phyloP scores from a whole-genome alignment of 164 flowering plant genomes.

The Aristolochia contorta region DNA sequence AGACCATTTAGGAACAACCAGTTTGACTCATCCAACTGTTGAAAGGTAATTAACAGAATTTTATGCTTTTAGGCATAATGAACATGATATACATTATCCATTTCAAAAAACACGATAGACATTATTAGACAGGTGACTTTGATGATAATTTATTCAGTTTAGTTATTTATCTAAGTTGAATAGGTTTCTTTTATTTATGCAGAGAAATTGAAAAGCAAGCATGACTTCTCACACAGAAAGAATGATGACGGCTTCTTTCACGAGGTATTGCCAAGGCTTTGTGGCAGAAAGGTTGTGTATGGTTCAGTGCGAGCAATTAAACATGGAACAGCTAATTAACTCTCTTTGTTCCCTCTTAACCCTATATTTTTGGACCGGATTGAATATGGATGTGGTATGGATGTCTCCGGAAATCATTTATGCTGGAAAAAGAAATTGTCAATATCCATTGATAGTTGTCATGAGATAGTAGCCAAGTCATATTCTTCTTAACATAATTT shows the following conservation, averaged over 20 bases:
- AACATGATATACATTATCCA: too few relatives aligned
- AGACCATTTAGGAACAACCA: too few relatives aligned
- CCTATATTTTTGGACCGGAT: neutral
- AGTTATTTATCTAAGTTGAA: neutral
- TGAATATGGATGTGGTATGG: neutral
- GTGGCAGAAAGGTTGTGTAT: neutral
- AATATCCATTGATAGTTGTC: too few relatives aligned
- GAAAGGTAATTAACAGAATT: too few relatives aligned
- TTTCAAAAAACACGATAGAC: too few relatives aligned
- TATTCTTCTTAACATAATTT: too few relatives aligned
- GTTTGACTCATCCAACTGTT: too few relatives aligned
- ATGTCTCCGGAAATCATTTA: too few relatives aligned
- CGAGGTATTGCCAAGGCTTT: slow-evolving; percentile 39
- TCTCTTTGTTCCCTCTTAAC: neutral
- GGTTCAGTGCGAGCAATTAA: neutral
- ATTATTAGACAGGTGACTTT: neutral
- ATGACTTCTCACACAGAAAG: slow-evolving; percentile 26
- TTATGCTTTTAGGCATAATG: too few relatives aligned
- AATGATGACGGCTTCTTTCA: slow-evolving; percentile 41
- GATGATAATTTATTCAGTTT: neutral
- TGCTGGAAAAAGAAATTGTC: too few relatives aligned
- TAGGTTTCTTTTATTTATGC: slow-evolving; percentile 15
- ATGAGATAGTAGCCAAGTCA: too few relatives aligned
- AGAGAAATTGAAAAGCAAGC: slow-evolving; percentile 44
- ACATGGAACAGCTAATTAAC: neutral